Conservation (phyloP, 306 rosid genomes). For the Macrotyloma uniflorum region DNA sequence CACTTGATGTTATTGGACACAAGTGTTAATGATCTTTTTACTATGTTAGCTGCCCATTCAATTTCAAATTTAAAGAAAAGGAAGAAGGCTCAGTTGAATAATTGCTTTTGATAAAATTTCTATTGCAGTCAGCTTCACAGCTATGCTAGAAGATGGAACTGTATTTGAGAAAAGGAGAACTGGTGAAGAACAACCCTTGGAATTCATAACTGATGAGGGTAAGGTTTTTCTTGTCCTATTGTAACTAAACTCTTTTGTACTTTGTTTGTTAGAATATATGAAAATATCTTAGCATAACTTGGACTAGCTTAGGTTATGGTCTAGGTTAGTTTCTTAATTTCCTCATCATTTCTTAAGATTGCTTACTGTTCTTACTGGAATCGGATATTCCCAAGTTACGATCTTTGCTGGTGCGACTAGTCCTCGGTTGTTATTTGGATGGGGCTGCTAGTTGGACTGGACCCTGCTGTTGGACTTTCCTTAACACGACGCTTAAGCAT, state of each 20-base stretch:
- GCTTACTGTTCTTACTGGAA: too few relatives aligned
- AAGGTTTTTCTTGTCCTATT: slow-evolving; percentile 21
- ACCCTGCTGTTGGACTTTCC: too few relatives aligned
- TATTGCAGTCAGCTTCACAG: slow-evolving; percentile 59
- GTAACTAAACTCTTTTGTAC: neutral
- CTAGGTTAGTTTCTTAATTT: neutral
- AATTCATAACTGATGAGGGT: slow-evolving; percentile 76
- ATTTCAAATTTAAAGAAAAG: neutral
- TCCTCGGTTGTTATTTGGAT: too few relatives aligned
- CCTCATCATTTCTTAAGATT: neutral
- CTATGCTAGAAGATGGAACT: slow-evolving; percentile 67
- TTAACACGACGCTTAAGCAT: too few relatives aligned
- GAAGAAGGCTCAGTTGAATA: slow-evolving; percentile 3
- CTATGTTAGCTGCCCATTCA: neutral
- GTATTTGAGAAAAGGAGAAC: slow-evolving; percentile 69
- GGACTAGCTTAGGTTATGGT: neutral
- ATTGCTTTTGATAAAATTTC: slow-evolving; percentile 26
- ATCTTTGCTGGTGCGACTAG: too few relatives aligned
- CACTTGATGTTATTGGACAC: neutral
- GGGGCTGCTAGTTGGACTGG: too few relatives aligned
- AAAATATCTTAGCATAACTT: neutral
- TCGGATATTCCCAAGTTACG: too few relatives aligned
- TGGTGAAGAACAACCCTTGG: slow-evolving; percentile 56
- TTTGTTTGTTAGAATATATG: neutral
- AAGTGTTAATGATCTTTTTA: neutral